Evolutionary conservation across 2,329 filamentous ascomycete species (phyloP).

Genomic region (Ilyonectria mors-panacis): DNA sequence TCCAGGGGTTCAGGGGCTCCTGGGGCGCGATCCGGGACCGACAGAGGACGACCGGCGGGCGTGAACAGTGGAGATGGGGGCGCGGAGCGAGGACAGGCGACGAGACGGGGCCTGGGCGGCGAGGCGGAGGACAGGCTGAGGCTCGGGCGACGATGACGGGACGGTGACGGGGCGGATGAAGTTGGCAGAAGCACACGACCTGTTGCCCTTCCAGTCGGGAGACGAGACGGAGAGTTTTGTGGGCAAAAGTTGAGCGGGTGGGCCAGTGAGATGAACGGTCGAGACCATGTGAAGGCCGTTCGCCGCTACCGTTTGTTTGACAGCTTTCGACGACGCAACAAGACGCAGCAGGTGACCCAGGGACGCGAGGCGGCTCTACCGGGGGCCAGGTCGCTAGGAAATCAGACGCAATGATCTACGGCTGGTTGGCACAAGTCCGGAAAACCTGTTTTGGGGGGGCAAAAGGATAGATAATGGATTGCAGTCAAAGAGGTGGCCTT

Average conservation of each 20-base stretch:
- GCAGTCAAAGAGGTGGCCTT: constrained; percentile 5
- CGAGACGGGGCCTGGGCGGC: not conserved
- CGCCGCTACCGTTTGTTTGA: constrained; percentile 23
- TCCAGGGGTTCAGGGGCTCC: constrained; percentile 37
- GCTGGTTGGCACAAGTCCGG: not conserved
- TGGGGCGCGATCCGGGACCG: constrained; percentile 41
- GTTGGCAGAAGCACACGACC: constrained; percentile 56
- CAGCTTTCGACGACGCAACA: not conserved
- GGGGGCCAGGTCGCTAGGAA: not conserved
- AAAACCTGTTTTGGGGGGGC: constrained; percentile 4
- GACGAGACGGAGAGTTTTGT: constrained; percentile 44
- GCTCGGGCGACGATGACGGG: constrained; percentile 20
- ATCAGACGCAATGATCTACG: not conserved
- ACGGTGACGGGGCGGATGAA: constrained; percentile 36
- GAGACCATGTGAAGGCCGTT: constrained; percentile 49
- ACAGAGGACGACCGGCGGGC: constrained; percentile 41
- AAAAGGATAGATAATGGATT: not conserved
- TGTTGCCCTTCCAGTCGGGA: constrained; percentile 54
- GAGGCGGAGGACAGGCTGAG: constrained; percentile 24
- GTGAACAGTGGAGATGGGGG: constrained; percentile 39
- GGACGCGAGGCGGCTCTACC: not conserved
- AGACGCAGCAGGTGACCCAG: not conserved
- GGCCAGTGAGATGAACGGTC: constrained; percentile 49
- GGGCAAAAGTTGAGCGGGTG: constrained; percentile 43
- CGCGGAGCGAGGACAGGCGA: constrained; percentile 32